Evolutionary conservation across 352 stramenopile genomes (phyloP).

Genomic region (Globisporangium barbulae): DNA sequence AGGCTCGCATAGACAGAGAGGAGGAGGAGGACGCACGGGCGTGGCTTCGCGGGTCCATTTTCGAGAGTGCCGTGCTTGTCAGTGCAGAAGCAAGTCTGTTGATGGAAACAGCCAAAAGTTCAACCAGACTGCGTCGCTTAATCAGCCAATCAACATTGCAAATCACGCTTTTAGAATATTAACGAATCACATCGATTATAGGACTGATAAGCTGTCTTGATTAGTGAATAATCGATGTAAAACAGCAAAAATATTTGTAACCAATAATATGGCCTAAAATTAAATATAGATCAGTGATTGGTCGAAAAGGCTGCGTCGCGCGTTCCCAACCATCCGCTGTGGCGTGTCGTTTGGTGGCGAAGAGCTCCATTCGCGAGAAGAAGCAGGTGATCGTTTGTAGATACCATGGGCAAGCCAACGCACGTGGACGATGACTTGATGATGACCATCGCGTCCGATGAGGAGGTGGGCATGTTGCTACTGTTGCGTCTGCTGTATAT

Average conservation of each 20-base stretch:
- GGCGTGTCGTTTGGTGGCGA: slow-evolving; percentile 22
- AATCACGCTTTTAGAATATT: background rate
- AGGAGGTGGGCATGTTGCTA: slow-evolving; percentile 40
- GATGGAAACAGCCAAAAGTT: slow-evolving; percentile 22
- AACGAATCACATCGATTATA: background rate
- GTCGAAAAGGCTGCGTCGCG: slow-evolving; percentile 7
- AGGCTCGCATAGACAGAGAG: background rate
- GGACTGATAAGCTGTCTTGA: no score
- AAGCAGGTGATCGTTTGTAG: background rate
- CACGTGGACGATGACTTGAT: slow-evolving; percentile 64
- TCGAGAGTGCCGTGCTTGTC: background rate
- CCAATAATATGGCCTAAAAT: background rate
- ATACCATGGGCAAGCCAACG: slow-evolving; percentile 32
- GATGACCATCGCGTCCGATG: slow-evolving; percentile 88
- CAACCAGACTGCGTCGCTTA: background rate
- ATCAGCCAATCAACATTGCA: background rate
- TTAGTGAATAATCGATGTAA: background rate
- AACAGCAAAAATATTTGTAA: background rate
- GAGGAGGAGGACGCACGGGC: background rate
- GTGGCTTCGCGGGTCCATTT: slow-evolving; percentile 15
- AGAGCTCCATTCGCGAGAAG: slow-evolving; percentile 12
- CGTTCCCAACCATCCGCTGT: slow-evolving; percentile 20
- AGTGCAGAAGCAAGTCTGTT: slow-evolving; percentile 7
- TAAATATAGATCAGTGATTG: background rate
- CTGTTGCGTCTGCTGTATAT: background rate